Base-by-base conservation (phyloP, 2,329 filamentous ascomycete species). In the Hirsutella thompsonii region DNA sequence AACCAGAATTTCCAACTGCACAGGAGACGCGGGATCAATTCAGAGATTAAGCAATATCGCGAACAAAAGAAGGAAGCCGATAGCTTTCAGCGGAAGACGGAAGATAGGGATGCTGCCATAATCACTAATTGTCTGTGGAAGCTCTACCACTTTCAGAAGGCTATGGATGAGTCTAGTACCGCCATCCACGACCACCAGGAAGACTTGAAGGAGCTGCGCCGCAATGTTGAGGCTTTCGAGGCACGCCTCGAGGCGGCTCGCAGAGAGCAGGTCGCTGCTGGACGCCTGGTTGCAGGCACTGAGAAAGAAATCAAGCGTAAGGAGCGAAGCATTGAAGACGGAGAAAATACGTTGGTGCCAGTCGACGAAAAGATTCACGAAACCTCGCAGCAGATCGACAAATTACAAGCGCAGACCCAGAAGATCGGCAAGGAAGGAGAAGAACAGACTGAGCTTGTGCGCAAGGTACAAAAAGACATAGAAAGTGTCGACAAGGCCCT, bases 101-200 rank as follows among this genome's bases (percentile, higher is more conserved):
- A 92, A 41, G 87, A 96, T 59, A 80, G 86, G 38, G 90, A 98
- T 57, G 76, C 86, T 41, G 92, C 90, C 8, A 83, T 95, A 42
- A 85, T 96, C 42, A 89, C 83, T 1, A 90, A 96, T 49, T 89
- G 93, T 28, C 68, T 98, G 13, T 98, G 90, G 90, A 96, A 95
- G 63, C 71, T 98, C 2, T 96, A 87, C 59, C 88, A 94, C 55
- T 93, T 94, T 58, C 90, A 98, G 60, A 83, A 81, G 43, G 76
- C 88, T 23, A 95, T 98, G 68, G 86, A 95, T 51, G 83, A 90
- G 51, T 94, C 92, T 20, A 89, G 83, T 50, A 79, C 79, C 36
- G 81, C 92, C 53, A 98, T 98, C 43, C 82, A 90, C 53, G 87
- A 85, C 51, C 88, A 95, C 52, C 89, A 96, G 54, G 87, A 94